phyloP scores from a whole-genome alignment of 495 filamentous ascomycete genomes.

The Trypethelium eluteriae region DNA sequence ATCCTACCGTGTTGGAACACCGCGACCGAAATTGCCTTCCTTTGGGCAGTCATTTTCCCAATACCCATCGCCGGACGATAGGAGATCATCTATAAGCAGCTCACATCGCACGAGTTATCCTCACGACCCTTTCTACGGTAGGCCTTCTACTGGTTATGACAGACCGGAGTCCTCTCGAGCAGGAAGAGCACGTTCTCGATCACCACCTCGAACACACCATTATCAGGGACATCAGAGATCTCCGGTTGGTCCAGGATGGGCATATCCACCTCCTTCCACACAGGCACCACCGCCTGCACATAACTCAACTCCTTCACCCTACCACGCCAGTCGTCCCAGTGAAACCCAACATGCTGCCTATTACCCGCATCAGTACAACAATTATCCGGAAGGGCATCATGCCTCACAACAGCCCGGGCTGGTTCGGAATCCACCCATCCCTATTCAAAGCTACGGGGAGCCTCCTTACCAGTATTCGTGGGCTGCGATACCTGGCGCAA shows the following conservation, averaged over 20 bases:
- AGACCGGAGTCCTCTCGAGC: background rate
- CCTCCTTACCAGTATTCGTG: background rate
- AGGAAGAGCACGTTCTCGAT: background rate
- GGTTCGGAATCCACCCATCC: background rate
- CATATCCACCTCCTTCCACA: background rate
- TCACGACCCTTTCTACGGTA: background rate
- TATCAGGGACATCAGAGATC: constrained; percentile 1
- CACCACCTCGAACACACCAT: background rate
- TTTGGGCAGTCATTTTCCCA: constrained; percentile 3
- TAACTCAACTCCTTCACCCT: background rate
- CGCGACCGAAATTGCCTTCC: background rate
- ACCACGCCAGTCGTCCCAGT: background rate
- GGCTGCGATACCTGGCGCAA: background rate
- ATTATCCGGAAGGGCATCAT: background rate
- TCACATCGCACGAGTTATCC: background rate
- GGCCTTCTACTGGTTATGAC: background rate
- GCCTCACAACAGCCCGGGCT: background rate
- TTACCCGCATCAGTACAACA: background rate
- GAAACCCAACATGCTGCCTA: background rate
- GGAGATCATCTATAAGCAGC: background rate
- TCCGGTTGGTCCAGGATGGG: background rate
- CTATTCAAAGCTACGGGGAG: background rate
- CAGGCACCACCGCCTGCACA: background rate
- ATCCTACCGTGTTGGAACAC: background rate
- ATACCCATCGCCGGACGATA: background rate